Base-by-base conservation (phyloP, 2,329 filamentous ascomycete genomes). In the Endothia cerciana region DNA sequence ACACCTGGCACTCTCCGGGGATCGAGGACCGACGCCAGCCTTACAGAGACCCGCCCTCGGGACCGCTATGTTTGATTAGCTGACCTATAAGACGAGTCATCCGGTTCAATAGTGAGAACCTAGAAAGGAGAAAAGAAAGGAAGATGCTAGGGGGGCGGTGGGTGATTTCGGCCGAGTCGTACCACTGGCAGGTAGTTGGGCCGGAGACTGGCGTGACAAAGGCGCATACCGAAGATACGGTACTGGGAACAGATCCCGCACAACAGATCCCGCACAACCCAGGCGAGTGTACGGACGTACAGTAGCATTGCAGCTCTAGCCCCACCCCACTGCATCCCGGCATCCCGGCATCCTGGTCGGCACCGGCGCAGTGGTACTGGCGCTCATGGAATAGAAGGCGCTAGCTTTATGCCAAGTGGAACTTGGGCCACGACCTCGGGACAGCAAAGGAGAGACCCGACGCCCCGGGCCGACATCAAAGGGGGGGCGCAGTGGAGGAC, bases 301-400 rank as follows among this genome's bases (percentile, higher is more conserved):
- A 17, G 55, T 58, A 36, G 55, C 30, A 51, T 15, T 61, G 59
- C 59, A 49, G 47, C 56, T 59, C 56, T 41, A 59, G 36, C 56
- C 45, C 36, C 30, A 61, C 3, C 30, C 19, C 17, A 10, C 10
- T 10, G n/a, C n/a, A n/a, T 49, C 59, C 41, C 38, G 55, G 25
- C 55, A 58, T 40, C 53, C 55, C 55, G 38, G 13, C 55, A 58
- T 58, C 55, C 55, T 58, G 55, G 55, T 58, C 41, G 38, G 55
- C 41, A 40, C 55, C 55, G 55, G 55, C 22, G 55, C 55, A 41
- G 55, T 30, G 55, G 55, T 58, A 58, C 33, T 36, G 55, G 38
- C 55, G 28, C 33, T 40, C 55, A 41, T 19, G 55, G 55, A 41
- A 28, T 38, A 25, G n/a, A 40, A 40, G 19, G n/a, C 36, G 55